Conservation (phyloP, 2,329 filamentous ascomycete species). For the Pseudocercospora fijiensis region DNA sequence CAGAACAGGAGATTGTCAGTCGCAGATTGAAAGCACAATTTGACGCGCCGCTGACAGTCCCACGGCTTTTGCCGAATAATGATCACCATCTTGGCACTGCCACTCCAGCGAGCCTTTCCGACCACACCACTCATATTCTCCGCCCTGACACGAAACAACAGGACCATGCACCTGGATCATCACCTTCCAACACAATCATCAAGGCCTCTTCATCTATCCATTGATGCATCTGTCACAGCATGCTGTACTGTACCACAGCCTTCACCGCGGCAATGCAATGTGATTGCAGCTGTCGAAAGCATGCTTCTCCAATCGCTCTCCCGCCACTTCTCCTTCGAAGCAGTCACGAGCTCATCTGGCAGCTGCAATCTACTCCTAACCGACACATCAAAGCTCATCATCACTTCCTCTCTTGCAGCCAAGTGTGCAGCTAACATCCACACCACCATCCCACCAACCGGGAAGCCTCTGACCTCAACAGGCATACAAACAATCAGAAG, state of each 20-base stretch:
- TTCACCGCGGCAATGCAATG: constrained; percentile 4
- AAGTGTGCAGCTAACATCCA: neutral
- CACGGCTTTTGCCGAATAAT: neutral
- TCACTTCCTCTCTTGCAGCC: neutral
- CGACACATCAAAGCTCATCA: neutral
- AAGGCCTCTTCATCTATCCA: too few relatives aligned
- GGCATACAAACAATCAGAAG: neutral
- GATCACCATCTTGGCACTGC: neutral
- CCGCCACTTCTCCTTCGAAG: neutral
- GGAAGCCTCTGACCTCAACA: constrained; percentile 17
- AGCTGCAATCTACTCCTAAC: neutral
- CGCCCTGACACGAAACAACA: neutral
- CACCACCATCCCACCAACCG: neutral
- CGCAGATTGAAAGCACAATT: neutral
- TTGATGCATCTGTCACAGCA: neutral
- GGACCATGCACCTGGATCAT: neutral
- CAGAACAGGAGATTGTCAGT: neutral
- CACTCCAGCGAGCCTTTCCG: neutral
- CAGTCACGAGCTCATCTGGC: neutral
- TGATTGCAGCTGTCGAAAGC: constrained; percentile 1
- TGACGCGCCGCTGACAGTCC: neutral
- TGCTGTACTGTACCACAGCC: neutral
- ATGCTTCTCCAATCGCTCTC: constrained; percentile 3
- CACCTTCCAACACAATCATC: neutral
- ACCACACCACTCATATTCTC: neutral